These are phyloP conservation scores for Terfezia boudieri DNA, from an alignment of 495 filamentous ascomycete species.

Conservation along the genomic window DNA sequence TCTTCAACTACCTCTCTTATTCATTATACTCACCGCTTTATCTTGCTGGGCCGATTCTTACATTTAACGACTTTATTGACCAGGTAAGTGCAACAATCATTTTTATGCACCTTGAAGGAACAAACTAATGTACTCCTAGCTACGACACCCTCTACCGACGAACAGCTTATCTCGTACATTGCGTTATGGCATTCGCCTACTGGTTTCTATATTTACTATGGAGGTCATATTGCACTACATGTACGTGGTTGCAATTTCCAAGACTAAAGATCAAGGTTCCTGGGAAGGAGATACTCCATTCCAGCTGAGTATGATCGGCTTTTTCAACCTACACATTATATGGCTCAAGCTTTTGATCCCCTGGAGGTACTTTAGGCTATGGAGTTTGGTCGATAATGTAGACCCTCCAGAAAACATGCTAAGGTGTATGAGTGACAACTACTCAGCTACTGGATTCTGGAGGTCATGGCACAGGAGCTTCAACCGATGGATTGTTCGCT, in stretches of 20 bases:
- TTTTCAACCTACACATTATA: conserved; percentile 91
- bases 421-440: conserved; percentile 89
- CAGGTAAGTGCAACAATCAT: conserved; percentile 25
- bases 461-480: conserved; percentile 83
- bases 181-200: conserved; percentile 65
- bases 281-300: conserved; percentile 73
- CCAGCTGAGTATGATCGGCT: conserved; percentile 77
- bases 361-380: conserved; percentile 94
- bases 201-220: conserved; percentile 64
- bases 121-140: not conserved
- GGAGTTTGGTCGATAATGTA: conserved; percentile 69
- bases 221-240: conserved; percentile 84
- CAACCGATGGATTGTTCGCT: conserved; percentile 83
- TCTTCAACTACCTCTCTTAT: conserved; percentile 72
- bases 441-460: conserved; percentile 84
- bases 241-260: conserved; percentile 83
- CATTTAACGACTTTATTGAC: conserved; percentile 95
- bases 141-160: conserved; percentile 40
- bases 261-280: conserved; percentile 36
- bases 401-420: conserved; percentile 98
- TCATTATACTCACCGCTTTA: conserved; percentile 81
- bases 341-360: conserved; percentile 95
- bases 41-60: conserved; percentile 76
- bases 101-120: not conserved
- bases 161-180: conserved; percentile 43